These are phyloP conservation scores for Taxawa tesnikishii DNA, from an alignment of 2,329 filamentous ascomycete species.

Conservation along the genomic window DNA sequence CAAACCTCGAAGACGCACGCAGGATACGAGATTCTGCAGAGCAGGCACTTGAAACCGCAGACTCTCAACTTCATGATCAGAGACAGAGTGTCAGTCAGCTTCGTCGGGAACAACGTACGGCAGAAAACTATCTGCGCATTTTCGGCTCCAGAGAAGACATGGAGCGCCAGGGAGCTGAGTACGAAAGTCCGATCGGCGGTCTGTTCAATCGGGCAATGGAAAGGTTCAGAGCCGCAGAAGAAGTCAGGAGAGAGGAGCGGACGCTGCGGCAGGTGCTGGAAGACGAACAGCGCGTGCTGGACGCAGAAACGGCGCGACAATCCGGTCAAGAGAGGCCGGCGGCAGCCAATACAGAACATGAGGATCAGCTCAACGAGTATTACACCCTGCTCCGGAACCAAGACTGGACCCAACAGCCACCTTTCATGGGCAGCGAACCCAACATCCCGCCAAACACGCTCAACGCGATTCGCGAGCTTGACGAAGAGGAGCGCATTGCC, in stretches of 20 bases:
- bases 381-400: slow-evolving; percentile 16
- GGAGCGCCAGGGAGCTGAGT: slow-evolving; percentile 30
- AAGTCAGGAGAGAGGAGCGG: slow-evolving; percentile 20
- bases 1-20: slow-evolving; percentile 6
- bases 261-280: slow-evolving; percentile 19
- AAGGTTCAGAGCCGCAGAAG: slow-evolving; percentile 30
- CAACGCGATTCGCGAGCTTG: background rate
- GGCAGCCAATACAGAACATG: slow-evolving; percentile 4
- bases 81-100: slow-evolving; percentile 19
- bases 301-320: slow-evolving; percentile 8
- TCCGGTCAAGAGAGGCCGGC: slow-evolving; percentile 9
- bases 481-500: background rate
- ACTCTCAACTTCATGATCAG: slow-evolving; percentile 18
- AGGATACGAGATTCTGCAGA: slow-evolving; percentile 2
- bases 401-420: slow-evolving; percentile 11
- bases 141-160: slow-evolving; percentile 36
- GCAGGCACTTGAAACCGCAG: slow-evolving; percentile 16
- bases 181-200: slow-evolving; percentile 34
- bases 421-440: background rate
- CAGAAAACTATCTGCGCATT: slow-evolving; percentile 26
- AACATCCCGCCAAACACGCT: background rate
- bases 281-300: slow-evolving; percentile 13
- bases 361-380: slow-evolving; percentile 15
- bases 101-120: slow-evolving; percentile 20
- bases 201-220: slow-evolving; percentile 34